A percentile compares a stretch with the other conserved stretches of the same genome.
Conservation (phyloP, 2,329 filamentous ascomycete genomes). For the Helminthosporium solani region DNA sequence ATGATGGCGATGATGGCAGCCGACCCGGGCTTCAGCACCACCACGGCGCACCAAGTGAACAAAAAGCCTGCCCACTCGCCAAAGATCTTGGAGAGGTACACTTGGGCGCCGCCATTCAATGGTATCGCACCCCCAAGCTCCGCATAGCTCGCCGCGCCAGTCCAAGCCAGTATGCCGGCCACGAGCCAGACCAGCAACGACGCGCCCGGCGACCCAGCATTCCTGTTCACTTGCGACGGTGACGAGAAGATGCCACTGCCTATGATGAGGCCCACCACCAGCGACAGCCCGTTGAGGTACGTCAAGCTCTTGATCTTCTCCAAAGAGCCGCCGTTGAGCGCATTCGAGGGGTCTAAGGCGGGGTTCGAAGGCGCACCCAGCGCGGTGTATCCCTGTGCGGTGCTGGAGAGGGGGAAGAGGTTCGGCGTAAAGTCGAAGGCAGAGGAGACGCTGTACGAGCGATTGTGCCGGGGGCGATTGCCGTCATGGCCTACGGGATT, state of each 20-base stretch:
- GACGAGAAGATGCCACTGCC: slow-evolving; percentile 96
- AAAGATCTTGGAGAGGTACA: slow-evolving; percentile 94
- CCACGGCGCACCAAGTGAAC: slow-evolving; percentile 93
- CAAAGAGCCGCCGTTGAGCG: slow-evolving; percentile 71
- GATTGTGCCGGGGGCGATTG: slow-evolving; percentile 50
- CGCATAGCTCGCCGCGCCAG: slow-evolving; percentile 89
- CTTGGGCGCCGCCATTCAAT: slow-evolving; percentile 88
- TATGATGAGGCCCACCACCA: slow-evolving; percentile 92
- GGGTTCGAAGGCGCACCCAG: slow-evolving; percentile 72
- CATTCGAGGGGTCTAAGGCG: slow-evolving; percentile 55
- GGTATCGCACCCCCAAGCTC: slow-evolving; percentile 95
- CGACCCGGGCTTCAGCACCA: slow-evolving; percentile 90
- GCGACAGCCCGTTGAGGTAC: slow-evolving; percentile 86
- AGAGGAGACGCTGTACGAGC: slow-evolving; percentile 87
- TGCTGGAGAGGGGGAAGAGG: slow-evolving; percentile 87
- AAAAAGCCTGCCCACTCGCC: slow-evolving; percentile 90
- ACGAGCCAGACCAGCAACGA: slow-evolving; percentile 89
- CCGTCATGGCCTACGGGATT: slow-evolving; percentile 55
- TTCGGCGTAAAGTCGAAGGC: slow-evolving; percentile 95
- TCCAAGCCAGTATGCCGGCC: slow-evolving; percentile 93
- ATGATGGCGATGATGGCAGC: slow-evolving; percentile 96
- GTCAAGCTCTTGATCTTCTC: slow-evolving; percentile 97
- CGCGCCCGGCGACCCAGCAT: slow-evolving; percentile 87
- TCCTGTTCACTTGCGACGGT: slow-evolving; percentile 86
- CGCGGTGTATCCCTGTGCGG: slow-evolving; percentile 74